Percentiles rank a stretch among this genome's conserved stretches.
Evolutionary conservation across 345 rosid genomes (phyloP).

Genomic region (Eucalyptus pumila): DNA sequence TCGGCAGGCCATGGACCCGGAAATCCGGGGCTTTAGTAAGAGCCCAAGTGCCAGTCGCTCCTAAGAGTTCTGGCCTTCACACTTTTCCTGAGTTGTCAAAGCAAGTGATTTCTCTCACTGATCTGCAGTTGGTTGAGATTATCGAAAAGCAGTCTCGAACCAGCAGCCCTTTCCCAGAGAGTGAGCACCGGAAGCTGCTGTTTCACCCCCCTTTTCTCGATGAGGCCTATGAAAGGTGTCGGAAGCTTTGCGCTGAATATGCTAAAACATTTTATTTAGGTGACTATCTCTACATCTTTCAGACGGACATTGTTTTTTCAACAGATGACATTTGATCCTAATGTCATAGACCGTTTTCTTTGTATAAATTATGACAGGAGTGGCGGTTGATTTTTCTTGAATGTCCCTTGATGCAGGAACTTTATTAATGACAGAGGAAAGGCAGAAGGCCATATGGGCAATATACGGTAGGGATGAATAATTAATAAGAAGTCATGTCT

Average conservation of each 20-base stretch:
- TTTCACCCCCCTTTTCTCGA: conserved; percentile 30
- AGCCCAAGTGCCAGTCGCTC: conserved; percentile 16
- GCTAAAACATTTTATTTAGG: conserved; percentile 65
- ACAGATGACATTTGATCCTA: neutral
- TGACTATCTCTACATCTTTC: neutral
- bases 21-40: neutral
- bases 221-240: conserved; percentile 37
- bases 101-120: conserved; percentile 16
- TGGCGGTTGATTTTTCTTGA: neutral
- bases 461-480: conserved; percentile 31
- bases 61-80: neutral
- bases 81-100: conserved; percentile 2
- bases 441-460: conserved; percentile 62
- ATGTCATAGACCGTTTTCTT: neutral
- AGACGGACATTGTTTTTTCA: neutral
- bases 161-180: neutral
- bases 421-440: conserved; percentile 42
- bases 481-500: neutral
- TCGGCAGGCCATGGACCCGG: neutral
- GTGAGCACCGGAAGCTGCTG: conserved; percentile 4
- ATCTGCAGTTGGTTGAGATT: conserved; percentile 15
- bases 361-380: neutral
- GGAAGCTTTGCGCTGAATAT: conserved; percentile 36
- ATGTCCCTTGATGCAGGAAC: conserved; percentile 29
- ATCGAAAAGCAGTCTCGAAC: conserved; percentile 26